Evolutionary conservation across 345 rosid species (phyloP).

Genomic region (Boechera divaricarpa): DNA sequence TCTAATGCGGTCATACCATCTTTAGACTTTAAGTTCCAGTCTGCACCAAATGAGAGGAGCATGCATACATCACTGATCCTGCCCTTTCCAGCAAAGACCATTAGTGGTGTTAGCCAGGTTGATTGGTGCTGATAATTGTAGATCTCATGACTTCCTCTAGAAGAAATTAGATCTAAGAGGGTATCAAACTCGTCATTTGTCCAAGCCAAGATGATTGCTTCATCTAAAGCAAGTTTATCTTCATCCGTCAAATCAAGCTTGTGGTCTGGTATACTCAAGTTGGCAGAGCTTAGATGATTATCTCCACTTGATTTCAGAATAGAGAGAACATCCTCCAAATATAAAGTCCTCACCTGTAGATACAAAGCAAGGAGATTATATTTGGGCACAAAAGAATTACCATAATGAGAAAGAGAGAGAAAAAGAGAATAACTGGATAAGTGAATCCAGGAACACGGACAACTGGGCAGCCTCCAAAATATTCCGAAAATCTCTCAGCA

Average conservation of each 20-base stretch:
- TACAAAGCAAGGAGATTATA: conserved; percentile 37
- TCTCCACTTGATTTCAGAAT: conserved; percentile 62
- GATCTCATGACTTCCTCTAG: conserved; percentile 56
- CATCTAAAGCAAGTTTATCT: conserved; percentile 72
- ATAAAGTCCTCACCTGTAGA: conserved; percentile 72
- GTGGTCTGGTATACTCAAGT: conserved; percentile 45
- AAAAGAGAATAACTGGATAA: conserved; percentile 65
- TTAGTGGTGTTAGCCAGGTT: conserved; percentile 77
- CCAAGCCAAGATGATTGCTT: conserved; percentile 86
- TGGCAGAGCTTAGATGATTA: conserved; percentile 60
- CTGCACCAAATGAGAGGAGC: conserved; percentile 82
- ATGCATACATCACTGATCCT: conserved; percentile 78
- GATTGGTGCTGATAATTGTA: conserved; percentile 78
- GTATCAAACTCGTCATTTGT: conserved; percentile 77
- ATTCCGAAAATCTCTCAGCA: conserved; percentile 84
- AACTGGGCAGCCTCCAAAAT: conserved; percentile 96
- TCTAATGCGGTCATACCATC: conserved; percentile 71
- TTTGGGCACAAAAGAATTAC: conserved; percentile 23
- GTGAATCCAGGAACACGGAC: conserved; percentile 93
- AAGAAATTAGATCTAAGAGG: conserved; percentile 74
- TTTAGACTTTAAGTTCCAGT: conserved; percentile 63
- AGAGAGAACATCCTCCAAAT: conserved; percentile 86
- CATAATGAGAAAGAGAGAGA: conserved; percentile 11
- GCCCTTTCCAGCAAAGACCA: conserved; percentile 92
- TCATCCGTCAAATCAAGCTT: conserved; percentile 61